A percentile compares a stretch with the other conserved stretches of the same genome.
These are phyloP conservation scores for Dalbergia cochinchinensis DNA, from an alignment of 306 rosid species.

Conservation along the genomic window DNA sequence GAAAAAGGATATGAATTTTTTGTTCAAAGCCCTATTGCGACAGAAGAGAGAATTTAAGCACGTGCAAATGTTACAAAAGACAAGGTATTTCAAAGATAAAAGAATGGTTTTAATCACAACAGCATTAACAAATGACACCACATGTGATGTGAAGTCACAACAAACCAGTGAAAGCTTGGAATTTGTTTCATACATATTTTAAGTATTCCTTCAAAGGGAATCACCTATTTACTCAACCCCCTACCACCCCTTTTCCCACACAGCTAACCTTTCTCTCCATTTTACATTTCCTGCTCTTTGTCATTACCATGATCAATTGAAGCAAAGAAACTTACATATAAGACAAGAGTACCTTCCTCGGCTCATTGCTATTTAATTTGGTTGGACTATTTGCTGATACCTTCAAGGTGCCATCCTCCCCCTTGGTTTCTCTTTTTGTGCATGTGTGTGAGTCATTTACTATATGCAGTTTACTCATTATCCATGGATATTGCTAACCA, in stretches of 20 bases:
- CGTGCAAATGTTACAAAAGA: slow-evolving; percentile 37
- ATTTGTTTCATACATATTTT: slow-evolving; percentile 41
- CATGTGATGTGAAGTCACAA: slow-evolving; percentile 60
- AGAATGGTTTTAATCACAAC: slow-evolving; percentile 34
- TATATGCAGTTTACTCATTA: not conserved
- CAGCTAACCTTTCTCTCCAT: slow-evolving; percentile 34
- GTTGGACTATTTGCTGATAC: slow-evolving; percentile 19
- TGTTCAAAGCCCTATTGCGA: slow-evolving; percentile 26
- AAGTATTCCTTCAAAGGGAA: slow-evolving; percentile 68
- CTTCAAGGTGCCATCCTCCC: slow-evolving; percentile 41
- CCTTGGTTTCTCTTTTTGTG: slow-evolving; percentile 26
- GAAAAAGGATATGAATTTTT: slow-evolving; percentile 28
- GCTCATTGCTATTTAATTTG: not conserved
- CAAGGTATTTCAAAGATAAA: slow-evolving; percentile 31
- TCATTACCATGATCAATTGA: slow-evolving; percentile 41
- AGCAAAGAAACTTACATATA: slow-evolving; percentile 30
- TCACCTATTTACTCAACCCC: slow-evolving; percentile 40
- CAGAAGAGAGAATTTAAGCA: slow-evolving; percentile 38
- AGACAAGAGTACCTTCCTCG: slow-evolving; percentile 32
- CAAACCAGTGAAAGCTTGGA: slow-evolving; percentile 49
- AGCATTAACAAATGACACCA: slow-evolving; percentile 48
- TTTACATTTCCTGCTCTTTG: slow-evolving; percentile 35
- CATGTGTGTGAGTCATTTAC: slow-evolving; percentile 19
- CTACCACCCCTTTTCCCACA: slow-evolving; percentile 22
- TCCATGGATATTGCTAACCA: not conserved